Evolutionary conservation across 306 rosid genomes (phyloP), one percentile per base, ranked within the genome.

Genomic region (Fragaria iinumae): DNA sequence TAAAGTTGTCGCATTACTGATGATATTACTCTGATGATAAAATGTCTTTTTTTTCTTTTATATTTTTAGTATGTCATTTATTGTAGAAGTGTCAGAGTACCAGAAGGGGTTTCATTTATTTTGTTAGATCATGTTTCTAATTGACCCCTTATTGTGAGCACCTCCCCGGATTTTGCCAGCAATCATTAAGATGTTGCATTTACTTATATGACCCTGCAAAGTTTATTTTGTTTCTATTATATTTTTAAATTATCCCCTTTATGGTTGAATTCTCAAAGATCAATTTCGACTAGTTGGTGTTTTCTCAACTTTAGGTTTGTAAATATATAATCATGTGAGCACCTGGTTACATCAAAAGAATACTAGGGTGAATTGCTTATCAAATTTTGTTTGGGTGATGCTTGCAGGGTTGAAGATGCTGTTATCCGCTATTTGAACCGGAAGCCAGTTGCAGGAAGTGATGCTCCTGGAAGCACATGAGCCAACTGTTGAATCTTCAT

Each of bases 391-490:
- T 20, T 53, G 27, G 32, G 66, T 69, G 48, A 25, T 66, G 11
- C 71, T 67, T 76, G 53, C 93, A 96, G 99, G 99, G 99, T 95
- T 80, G 98, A 95, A 87, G 98, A 95, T 86, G 97, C 98, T 47
- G 96, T 96, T 76, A 93, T 94, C 73, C 96, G 98, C 5, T 95
- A 90, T 77, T 84, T 95, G 81, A 96, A 96, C 81, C 97, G 97
- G 80, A 93, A 91, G 80, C 97, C 99, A 45, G 84, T 86, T 12
- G 79, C 90, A 1, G 98, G 94, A 77, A 83, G 88, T 56, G 98
- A 96, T 67, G 97, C 81, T 60, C 99, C 99, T 6, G 97, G 98
- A 83, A 90, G 93, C 86, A 88, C 87, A 43, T 93, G 86, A 92
- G 55, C 60, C 32, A 69, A 72, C 45, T 76, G 59, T 43, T 13